Percentiles rank a stretch among this genome's conserved stretches.
Conservation (phyloP, 768 basidiomycete species). For the Exidia glandulosa region DNA sequence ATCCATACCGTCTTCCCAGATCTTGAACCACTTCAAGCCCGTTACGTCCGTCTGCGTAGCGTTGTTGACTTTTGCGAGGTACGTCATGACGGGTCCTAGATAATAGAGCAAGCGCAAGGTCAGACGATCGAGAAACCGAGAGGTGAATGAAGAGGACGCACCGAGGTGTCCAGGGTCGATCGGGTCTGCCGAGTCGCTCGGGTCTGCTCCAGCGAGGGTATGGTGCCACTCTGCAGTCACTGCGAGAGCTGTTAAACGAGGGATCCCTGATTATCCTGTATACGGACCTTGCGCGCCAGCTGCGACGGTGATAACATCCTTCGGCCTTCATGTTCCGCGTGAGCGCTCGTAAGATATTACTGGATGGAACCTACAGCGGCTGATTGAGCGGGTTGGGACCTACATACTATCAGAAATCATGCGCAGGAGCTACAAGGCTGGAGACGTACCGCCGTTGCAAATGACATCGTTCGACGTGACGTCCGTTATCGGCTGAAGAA, state of each 20-base stretch:
- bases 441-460: conserved; percentile 51
- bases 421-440: too few species aligned
- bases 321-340: background rate
- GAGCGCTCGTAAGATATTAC: background rate
- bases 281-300: conserved; percentile 28
- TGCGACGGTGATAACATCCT: conserved; percentile 34
- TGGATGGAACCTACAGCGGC: background rate
- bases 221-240: conserved; percentile 47
- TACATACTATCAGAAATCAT: too few species aligned
- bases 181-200: conserved; percentile 36
- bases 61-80: conserved; percentile 32
- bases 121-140: conserved; percentile 25
- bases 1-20: conserved; percentile 26
- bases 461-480: conserved; percentile 44
- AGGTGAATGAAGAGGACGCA: too few species aligned
- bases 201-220: conserved; percentile 33
- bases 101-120: background rate
- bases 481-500: conserved; percentile 39
- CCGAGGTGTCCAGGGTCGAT: conserved; percentile 44
- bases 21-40: conserved; percentile 44
- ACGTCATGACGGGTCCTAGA: background rate
- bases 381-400: background rate
- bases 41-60: conserved; percentile 37
- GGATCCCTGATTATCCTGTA: background rate
- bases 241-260: conserved; percentile 5